phyloP scores from a whole-genome alignment of 495 filamentous ascomycete genomes.

The Aeminium ludgeri region DNA sequence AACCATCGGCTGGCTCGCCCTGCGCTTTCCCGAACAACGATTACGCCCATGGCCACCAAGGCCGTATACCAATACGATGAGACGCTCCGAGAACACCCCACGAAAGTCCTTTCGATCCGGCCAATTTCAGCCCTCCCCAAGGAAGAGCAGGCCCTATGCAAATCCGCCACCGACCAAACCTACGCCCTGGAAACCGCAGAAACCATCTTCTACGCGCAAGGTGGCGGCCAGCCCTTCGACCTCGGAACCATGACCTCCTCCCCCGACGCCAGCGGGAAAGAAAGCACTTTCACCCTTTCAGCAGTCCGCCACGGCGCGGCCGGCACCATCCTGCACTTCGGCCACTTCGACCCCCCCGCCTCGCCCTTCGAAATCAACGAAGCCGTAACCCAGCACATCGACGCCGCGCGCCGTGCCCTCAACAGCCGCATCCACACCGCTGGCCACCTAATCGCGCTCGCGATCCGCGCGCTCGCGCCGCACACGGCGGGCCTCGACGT shows the following conservation, averaged over 20 bases:
- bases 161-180: slow-evolving; percentile 28
- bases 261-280: slow-evolving; percentile 28
- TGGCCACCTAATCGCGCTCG: slow-evolving; percentile 40
- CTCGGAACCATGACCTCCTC: slow-evolving; percentile 33
- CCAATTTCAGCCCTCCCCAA: slow-evolving; percentile 31
- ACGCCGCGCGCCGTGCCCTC: slow-evolving; percentile 34
- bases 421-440: slow-evolving; percentile 45
- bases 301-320: background rate
- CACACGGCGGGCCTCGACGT: slow-evolving; percentile 27
- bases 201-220: slow-evolving; percentile 48
- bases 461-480: slow-evolving; percentile 34
- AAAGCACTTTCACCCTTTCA: slow-evolving; percentile 9
- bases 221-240: slow-evolving; percentile 46
- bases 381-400: slow-evolving; percentile 31
- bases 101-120: slow-evolving; percentile 27
- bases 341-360: slow-evolving; percentile 23
- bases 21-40: too few relatives aligned
- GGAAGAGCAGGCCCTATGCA: slow-evolving; percentile 32
- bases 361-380: slow-evolving; percentile 26
- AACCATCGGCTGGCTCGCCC: too few relatives aligned
- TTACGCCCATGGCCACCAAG: background rate
- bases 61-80: slow-evolving; percentile 30
- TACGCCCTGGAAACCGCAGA: slow-evolving; percentile 35
- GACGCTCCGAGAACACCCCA: slow-evolving; percentile 30
- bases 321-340: slow-evolving; percentile 27